phyloP scores from a whole-genome alignment of 495 filamentous ascomycete species.

The Neurospora sp. region DNA sequence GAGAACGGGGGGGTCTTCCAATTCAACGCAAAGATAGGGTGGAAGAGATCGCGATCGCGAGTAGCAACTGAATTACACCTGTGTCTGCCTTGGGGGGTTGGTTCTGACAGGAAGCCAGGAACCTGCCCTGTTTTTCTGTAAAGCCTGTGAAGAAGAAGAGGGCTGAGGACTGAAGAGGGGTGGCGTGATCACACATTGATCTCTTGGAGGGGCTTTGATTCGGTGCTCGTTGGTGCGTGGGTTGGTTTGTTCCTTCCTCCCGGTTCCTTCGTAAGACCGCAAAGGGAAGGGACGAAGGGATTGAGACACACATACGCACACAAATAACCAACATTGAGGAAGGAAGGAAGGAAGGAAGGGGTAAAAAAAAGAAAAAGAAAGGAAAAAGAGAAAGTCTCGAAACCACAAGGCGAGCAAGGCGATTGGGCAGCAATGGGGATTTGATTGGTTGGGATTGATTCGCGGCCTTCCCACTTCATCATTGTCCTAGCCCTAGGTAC shows the following conservation, averaged over 20 bases:
- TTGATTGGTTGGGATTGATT: slow-evolving; percentile 5
- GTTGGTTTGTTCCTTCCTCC: not conserved
- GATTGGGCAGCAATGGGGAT: slow-evolving; percentile 11
- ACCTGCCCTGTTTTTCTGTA: no score
- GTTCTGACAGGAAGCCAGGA: not conserved
- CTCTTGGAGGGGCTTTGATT: not conserved
- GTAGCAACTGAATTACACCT: not conserved
- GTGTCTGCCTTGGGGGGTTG: not conserved
- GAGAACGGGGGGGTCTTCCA: not conserved
- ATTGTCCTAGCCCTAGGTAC: no score
- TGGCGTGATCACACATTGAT: not conserved
- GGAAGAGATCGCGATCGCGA: not conserved
- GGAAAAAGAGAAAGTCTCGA: not conserved
- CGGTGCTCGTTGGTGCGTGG: not conserved
- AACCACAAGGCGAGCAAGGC: not conserved
- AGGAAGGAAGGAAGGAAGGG: not conserved
- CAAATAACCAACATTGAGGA: not conserved
- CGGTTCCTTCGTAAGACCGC: not conserved
- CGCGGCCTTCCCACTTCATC: not conserved
- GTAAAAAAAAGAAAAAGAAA: not conserved
- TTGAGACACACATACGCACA: not conserved
- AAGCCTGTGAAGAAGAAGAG: not conserved
- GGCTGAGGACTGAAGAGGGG: not conserved
- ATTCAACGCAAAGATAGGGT: not conserved
- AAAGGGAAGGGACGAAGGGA: not conserved